A percentile compares a stretch with the other conserved stretches of the same genome.
phyloP scores from a whole-genome alignment of 345 rosid genomes.

The Nasturtium officinale region DNA sequence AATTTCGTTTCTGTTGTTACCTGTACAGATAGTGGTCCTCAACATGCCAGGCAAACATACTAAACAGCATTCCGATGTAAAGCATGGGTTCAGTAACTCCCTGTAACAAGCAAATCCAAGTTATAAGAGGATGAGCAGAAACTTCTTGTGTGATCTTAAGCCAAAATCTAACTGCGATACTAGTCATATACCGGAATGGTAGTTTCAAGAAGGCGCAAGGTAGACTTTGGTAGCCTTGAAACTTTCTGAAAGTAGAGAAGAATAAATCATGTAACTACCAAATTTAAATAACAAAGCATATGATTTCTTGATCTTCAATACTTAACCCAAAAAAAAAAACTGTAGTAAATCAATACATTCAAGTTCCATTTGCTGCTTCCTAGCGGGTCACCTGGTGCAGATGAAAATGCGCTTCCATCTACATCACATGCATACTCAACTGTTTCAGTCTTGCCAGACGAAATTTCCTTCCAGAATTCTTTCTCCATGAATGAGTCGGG shows the following conservation, averaged over 20 bases:
- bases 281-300: conserved; percentile 3
- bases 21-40: conserved; percentile 99
- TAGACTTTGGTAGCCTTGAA: conserved; percentile 81
- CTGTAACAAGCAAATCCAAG: conserved; percentile 54
- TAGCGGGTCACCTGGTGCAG: conserved; percentile 79
- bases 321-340: conserved; percentile 9
- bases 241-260: conserved; percentile 61
- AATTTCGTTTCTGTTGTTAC: conserved; percentile 45
- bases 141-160: background rate
- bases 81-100: conserved; percentile 99
- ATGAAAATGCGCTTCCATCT: conserved; percentile 99
- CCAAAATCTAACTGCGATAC: conserved; percentile 1
- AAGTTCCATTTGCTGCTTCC: conserved; percentile 99
- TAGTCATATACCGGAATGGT: conserved; percentile 71
- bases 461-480: conserved; percentile 99
- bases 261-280: conserved; percentile 26
- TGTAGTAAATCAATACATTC: conserved; percentile 64
- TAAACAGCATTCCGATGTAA: conserved; percentile 98
- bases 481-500: conserved; percentile 94
- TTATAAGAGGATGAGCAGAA: background rate
- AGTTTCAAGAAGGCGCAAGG: conserved; percentile 84
- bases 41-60: conserved; percentile 99
- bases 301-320: background rate
- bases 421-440: conserved; percentile 99
- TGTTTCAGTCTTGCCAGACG: conserved; percentile 89